Evolutionary conservation across 179 eudicot genomes (phyloP).

Genomic region (Drosera spatulata): DNA sequence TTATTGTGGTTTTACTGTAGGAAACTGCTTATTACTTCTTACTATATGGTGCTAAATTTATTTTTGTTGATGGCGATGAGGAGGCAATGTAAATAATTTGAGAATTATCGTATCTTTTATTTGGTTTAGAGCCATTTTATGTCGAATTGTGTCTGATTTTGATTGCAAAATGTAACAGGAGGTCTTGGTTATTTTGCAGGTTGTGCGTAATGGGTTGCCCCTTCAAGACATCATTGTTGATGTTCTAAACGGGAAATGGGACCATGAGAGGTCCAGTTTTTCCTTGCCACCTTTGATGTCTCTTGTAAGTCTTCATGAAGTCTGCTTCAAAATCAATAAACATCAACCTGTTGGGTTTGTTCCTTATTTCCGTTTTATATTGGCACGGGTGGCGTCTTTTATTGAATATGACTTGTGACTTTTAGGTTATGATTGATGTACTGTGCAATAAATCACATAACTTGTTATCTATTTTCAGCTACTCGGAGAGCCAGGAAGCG

Average conservation of each 20-base stretch:
- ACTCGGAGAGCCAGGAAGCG: slow-evolving; percentile 96
- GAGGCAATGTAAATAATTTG: too few relatives aligned
- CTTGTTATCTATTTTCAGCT: slow-evolving; percentile 35
- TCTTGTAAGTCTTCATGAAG: slow-evolving; percentile 42
- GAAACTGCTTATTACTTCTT: too few relatives aligned
- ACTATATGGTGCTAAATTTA: too few relatives aligned
- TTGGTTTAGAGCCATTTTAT: too few relatives aligned
- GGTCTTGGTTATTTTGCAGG: slow-evolving; percentile 21
- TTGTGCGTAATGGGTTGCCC: slow-evolving; percentile 35
- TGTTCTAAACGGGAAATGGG: slow-evolving; percentile 78
- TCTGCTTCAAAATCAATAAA: background rate
- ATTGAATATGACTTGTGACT: too few relatives aligned
- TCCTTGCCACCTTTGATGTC: slow-evolving; percentile 87
- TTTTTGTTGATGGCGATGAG: too few relatives aligned
- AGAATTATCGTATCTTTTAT: too few relatives aligned
- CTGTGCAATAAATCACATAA: background rate
- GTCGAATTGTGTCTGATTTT: too few relatives aligned
- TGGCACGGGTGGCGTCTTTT: too few relatives aligned
- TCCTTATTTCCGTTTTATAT: too few relatives aligned
- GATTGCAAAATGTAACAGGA: background rate
- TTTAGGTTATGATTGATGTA: too few relatives aligned
- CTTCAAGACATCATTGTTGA: slow-evolving; percentile 53
- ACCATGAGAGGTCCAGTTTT: slow-evolving; percentile 78
- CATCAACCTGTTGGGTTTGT: too few relatives aligned
- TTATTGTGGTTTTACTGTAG: background rate